Evolutionary conservation across 352 stramenopile genomes (phyloP).

Genomic region (Phytopythium mirpurense): DNA sequence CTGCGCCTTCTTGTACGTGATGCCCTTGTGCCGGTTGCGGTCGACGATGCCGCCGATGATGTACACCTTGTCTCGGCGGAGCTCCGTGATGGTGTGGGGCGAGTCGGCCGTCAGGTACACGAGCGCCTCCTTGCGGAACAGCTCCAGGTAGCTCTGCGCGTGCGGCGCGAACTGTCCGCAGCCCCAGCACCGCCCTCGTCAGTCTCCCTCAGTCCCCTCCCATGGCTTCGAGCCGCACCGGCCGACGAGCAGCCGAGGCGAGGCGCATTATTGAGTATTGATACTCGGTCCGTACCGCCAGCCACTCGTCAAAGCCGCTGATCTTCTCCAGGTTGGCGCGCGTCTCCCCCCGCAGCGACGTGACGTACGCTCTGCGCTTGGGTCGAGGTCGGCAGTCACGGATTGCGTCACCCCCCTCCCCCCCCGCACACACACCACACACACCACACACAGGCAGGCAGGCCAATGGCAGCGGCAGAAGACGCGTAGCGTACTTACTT

Average conservation of each 20-base stretch:
- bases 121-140: conserved; percentile 80
- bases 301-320: conserved; percentile 84
- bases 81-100: conserved; percentile 83
- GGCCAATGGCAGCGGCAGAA: neutral
- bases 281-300: conserved; percentile 38
- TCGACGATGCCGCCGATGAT: conserved; percentile 98
- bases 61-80: conserved; percentile 91
- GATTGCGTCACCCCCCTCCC: neutral
- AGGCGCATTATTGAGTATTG: too few species aligned
- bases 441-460: conserved; percentile 2
- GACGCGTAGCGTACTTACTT: too few species aligned
- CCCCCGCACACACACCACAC: neutral
- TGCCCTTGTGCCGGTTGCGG: conserved; percentile 93
- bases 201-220: conserved; percentile 5
- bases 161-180: conserved; percentile 48
- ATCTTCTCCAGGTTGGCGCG: conserved; percentile 87
- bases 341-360: conserved; percentile 68
- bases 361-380: conserved; percentile 59
- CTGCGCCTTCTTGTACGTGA: conserved; percentile 89
- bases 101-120: conserved; percentile 96
- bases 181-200: conserved; percentile 13
- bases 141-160: conserved; percentile 57
- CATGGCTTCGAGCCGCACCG: too few species aligned
- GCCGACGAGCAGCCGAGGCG: too few species aligned
- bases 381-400: conserved; percentile 1